Percentiles rank a stretch among this genome's conserved stretches.
Conservation (phyloP, 192 early-diverging fungal genomes). For the Podila verticillata region DNA sequence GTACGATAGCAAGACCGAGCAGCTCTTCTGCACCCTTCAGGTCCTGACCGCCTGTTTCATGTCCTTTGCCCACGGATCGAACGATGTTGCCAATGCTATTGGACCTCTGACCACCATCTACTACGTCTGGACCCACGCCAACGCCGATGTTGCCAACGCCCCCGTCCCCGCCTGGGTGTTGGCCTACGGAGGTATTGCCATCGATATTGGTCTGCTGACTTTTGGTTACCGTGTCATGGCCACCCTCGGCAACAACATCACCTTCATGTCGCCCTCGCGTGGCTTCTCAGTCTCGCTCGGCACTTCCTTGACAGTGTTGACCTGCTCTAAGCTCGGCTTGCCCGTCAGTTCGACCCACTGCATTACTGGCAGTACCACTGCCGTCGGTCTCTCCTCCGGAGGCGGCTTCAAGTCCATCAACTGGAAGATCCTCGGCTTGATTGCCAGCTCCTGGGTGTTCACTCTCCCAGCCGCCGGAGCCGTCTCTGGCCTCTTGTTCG, state of each 20-base stretch:
- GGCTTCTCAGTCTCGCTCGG: slow-evolving; percentile 87
- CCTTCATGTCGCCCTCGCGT: slow-evolving; percentile 84
- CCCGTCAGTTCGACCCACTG: slow-evolving; percentile 91
- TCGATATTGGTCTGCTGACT: slow-evolving; percentile 79
- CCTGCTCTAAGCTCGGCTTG: slow-evolving; percentile 82
- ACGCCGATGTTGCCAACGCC: slow-evolving; percentile 51
- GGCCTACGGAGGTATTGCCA: slow-evolving; percentile 75
- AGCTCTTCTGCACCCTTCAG: slow-evolving; percentile 87
- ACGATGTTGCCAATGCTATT: slow-evolving; percentile 90
- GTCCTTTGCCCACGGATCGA: slow-evolving; percentile 89
- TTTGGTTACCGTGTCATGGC: slow-evolving; percentile 84
- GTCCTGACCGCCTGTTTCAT: slow-evolving; percentile 83
- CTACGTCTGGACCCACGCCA: slow-evolving; percentile 65
- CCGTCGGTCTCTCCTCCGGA: slow-evolving; percentile 68
- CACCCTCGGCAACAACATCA: slow-evolving; percentile 85
- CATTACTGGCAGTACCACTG: slow-evolving; percentile 80
- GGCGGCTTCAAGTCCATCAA: slow-evolving; percentile 70
- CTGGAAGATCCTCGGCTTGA: slow-evolving; percentile 78
- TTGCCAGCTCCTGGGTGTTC: slow-evolving; percentile 76
- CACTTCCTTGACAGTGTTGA: slow-evolving; percentile 82
- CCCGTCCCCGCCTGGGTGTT: slow-evolving; percentile 81
- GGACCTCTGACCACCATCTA: slow-evolving; percentile 83
- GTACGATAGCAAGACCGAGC: slow-evolving; percentile 81
- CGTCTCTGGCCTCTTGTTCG: slow-evolving; percentile 29
- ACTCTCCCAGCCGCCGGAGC: slow-evolving; percentile 19